Evolutionary conservation across 352 stramenopile genomes (phyloP), one percentile per base, ranked within the genome.

Genomic region (Pythium volutum): DNA sequence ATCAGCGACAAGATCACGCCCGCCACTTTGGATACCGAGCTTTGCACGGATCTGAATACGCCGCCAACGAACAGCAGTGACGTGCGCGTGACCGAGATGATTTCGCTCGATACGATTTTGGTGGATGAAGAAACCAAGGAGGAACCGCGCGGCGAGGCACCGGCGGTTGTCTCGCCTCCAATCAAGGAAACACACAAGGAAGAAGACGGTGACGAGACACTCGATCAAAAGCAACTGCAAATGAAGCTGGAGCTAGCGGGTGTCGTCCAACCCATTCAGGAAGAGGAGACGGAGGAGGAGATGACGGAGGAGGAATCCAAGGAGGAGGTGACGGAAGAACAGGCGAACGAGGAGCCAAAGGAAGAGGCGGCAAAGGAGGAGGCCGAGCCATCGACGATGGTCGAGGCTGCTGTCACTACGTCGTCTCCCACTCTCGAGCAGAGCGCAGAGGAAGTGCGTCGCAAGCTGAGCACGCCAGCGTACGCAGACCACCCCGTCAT

Each of bases 401-500:
- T 33, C 26, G 36, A 18, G 14, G 36, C 36, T 43, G 36, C 36
- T 7, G 14, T 15, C 9, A 6, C 36, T 6, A 43, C 36, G 5
- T 16, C 20, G 18, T 47, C 36, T 22, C 33, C n/a, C 12, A 43
- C n/a, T 6, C 16, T 12, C 27, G 47, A 39, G 22, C 14, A 48
- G 55, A 45, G 45, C 12, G 25, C 23, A 3, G 38, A 11, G 16
- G 18, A 23, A 14, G 26, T n/a, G 2, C 41, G 34, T 8, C 41
- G 38, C 10, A 50, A 43, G 34, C 31, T 53, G 56, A 54, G 56
- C 34, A 45, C 42, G 20, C 14, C 48, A 3, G 56, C 64, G 27
- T 75, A 76, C 48, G 46, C 84, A 23, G 66, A 66, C 36, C 77
- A 91, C 56, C 69, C 76, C 11, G 53, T 87, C 8, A 73, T 91